A percentile compares a stretch with the other conserved stretches of the same genome.
Conservation (phyloP, 2,329 filamentous ascomycete genomes). For the Nemania diffusa region DNA sequence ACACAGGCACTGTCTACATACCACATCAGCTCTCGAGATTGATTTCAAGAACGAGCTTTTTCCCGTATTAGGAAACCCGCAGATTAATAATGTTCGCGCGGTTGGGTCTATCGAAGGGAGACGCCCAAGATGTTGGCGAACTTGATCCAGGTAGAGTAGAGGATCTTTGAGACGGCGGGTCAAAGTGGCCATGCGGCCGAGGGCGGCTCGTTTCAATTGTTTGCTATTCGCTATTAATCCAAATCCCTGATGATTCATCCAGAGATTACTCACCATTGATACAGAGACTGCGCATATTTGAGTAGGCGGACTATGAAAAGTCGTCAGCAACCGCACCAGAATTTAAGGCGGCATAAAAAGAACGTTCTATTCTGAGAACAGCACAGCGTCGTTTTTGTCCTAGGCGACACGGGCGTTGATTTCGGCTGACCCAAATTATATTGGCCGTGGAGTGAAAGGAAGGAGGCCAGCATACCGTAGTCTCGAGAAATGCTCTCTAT, state of each 20-base stretch:
- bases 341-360: not conserved
- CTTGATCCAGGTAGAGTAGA: constrained; percentile 93
- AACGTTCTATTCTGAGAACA: not conserved
- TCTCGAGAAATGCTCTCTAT: constrained; percentile 97
- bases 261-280: constrained; percentile 69
- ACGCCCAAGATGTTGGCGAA: constrained; percentile 95
- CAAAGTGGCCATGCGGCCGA: constrained; percentile 98
- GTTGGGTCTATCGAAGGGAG: constrained; percentile 98
- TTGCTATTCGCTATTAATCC: constrained; percentile 62
- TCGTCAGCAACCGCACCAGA: constrained; percentile 14
- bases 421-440: not conserved
- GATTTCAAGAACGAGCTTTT: constrained; percentile 96
- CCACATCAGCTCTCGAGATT: constrained; percentile 90
- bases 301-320: constrained; percentile 75
- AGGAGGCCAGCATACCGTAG: constrained; percentile 60
- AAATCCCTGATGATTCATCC: not conserved
- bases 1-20: constrained; percentile 13
- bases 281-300: constrained; percentile 96
- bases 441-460: not conserved
- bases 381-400: no score
- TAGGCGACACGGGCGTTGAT: not conserved
- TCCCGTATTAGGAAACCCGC: constrained; percentile 96
- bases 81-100: constrained; percentile 93
- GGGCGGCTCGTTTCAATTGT: constrained; percentile 93
- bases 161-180: constrained; percentile 95